Percentiles rank a stretch among this genome's conserved stretches.
Evolutionary conservation across 169 alveolate species (phyloP).

Genomic region (Plasmodium cynomolgi): DNA sequence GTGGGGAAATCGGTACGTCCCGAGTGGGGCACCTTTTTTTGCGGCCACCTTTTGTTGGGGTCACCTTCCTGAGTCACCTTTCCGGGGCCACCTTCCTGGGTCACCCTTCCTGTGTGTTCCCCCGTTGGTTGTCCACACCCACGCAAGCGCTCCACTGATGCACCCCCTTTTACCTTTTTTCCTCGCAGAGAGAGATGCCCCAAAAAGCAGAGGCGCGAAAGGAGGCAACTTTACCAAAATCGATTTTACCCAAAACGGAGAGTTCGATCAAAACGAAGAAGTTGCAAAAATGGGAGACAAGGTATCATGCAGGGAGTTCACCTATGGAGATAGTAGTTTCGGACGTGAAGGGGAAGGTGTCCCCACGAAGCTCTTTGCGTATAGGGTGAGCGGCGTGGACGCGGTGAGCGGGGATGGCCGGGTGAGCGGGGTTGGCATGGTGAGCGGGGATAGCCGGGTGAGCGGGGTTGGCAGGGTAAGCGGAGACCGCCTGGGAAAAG

Average conservation of each 20-base stretch:
- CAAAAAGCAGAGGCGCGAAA: background rate
- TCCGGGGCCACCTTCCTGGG: too few relatives aligned
- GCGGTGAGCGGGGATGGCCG: background rate
- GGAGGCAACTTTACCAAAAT: background rate
- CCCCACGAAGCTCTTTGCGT: background rate
- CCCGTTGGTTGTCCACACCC: too few relatives aligned
- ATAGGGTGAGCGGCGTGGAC: background rate
- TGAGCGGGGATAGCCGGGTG: background rate
- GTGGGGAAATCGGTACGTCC: background rate
- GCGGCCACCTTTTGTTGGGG: too few relatives aligned
- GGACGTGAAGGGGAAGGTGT: background rate
- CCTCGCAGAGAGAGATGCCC: background rate
- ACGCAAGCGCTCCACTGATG: background rate
- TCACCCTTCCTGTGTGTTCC: too few relatives aligned
- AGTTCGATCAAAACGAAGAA: background rate
- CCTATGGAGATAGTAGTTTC: background rate
- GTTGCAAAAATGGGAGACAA: constrained; percentile 12
- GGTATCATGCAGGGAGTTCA: background rate
- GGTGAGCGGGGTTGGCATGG: background rate
- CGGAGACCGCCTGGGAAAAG: background rate
- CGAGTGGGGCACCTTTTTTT: too few relatives aligned
- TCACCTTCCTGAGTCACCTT: background rate
- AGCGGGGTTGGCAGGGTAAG: background rate
- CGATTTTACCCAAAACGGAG: background rate
- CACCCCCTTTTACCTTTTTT: background rate